phyloP scores from a whole-genome alignment of 306 rosid species.

The Vicia faba region DNA sequence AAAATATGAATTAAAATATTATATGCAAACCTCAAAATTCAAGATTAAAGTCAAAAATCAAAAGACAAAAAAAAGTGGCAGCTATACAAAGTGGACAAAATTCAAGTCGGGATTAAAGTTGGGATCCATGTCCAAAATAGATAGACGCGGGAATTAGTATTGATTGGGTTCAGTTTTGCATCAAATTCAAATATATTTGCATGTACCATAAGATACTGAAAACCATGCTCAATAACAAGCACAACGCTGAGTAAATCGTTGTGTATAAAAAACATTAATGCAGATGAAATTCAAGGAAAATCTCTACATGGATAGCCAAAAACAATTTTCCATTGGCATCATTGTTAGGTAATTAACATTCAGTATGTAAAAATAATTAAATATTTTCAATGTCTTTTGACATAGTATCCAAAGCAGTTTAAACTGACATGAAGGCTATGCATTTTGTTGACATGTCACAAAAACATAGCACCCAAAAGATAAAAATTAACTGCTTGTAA shows the following conservation, averaged over 20 bases:
- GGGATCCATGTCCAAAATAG: not conserved
- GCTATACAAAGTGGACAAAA: not conserved
- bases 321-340: conserved; percentile 1
- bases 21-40: not conserved
- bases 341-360: not conserved
- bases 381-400: not conserved
- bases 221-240: not conserved
- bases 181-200: not conserved
- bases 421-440: not conserved
- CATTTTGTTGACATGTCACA: not conserved
- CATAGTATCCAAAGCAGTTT: conserved; percentile 25
- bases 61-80: not conserved
- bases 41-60: conserved; percentile 1
- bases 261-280: conserved; percentile 5
- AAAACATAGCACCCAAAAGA: not conserved
- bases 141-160: not conserved
- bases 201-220: not conserved
- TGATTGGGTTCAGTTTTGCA: not conserved
- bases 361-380: conserved; percentile 10
- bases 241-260: conserved; percentile 4
- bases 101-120: not conserved
- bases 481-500: not conserved
- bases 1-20: not conserved
- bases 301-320: conserved; percentile 2
- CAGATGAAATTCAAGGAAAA: conserved; percentile 20